Evolutionary conservation across 768 basidiomycete genomes (phyloP).

Genomic region (Paxillus ammoniavirescens): DNA sequence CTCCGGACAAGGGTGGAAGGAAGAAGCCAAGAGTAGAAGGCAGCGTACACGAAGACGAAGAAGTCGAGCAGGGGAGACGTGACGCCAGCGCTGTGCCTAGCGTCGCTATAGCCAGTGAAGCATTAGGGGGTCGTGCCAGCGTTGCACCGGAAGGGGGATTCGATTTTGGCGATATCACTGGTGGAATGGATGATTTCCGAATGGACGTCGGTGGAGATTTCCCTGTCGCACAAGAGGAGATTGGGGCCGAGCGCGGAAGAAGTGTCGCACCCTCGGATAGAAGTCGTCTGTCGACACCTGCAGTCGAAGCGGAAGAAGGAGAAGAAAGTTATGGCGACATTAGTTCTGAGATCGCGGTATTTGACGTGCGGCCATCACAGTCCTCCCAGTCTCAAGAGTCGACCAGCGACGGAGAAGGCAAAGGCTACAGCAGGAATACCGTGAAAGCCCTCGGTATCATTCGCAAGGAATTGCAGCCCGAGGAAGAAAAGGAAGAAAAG

Average conservation of each 20-base stretch:
- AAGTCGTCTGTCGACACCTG: slow-evolving; percentile 68
- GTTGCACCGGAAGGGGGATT: slow-evolving; percentile 55
- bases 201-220: slow-evolving; percentile 60
- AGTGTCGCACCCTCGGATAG: slow-evolving; percentile 55
- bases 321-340: slow-evolving; percentile 69
- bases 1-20: slow-evolving; percentile 53
- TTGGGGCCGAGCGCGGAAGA: slow-evolving; percentile 39
- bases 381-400: slow-evolving; percentile 52
- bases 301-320: slow-evolving; percentile 57
- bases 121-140: slow-evolving; percentile 51
- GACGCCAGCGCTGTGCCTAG: slow-evolving; percentile 65
- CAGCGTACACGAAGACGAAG: slow-evolving; percentile 47
- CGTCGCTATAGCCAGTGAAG: slow-evolving; percentile 53
- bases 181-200: slow-evolving; percentile 64
- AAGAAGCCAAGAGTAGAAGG: slow-evolving; percentile 61
- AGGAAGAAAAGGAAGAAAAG: slow-evolving; percentile 52
- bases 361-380: slow-evolving; percentile 61
- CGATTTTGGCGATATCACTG: slow-evolving; percentile 59
- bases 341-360: slow-evolving; percentile 76
- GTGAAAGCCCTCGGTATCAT: slow-evolving; percentile 78
- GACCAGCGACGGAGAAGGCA: slow-evolving; percentile 49
- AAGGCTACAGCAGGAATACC: slow-evolving; percentile 87
- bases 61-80: slow-evolving; percentile 71
- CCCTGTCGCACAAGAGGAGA: slow-evolving; percentile 28
- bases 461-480: slow-evolving; percentile 65